These are phyloP conservation scores for Knoxia roxburghii DNA, from an alignment of 257 asterid species.

Conservation along the genomic window DNA sequence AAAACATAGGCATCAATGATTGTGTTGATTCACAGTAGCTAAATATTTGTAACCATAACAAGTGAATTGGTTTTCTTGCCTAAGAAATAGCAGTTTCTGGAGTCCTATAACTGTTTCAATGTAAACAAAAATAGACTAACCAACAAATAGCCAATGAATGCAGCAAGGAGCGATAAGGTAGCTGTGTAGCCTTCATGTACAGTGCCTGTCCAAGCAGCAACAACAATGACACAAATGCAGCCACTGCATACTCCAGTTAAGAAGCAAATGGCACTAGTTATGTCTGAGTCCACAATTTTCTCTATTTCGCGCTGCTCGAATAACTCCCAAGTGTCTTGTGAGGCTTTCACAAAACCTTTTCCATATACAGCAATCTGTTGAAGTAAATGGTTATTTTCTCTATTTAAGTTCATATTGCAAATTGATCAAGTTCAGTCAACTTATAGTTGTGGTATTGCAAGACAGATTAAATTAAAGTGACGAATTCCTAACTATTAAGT, in stretches of 20 bases:
- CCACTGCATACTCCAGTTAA: conserved; percentile 92
- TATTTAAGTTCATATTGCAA: not conserved
- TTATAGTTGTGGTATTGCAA: not conserved
- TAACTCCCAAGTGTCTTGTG: conserved; percentile 94
- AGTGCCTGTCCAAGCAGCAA: conserved; percentile 74
- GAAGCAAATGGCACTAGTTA: conserved; percentile 87
- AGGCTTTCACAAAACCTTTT: conserved; percentile 76
- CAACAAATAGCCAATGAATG: conserved; percentile 91
- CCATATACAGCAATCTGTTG: conserved; percentile 90
- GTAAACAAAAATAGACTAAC: conserved; percentile 29
- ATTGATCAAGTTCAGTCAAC: not conserved
- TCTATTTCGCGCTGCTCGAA: conserved; percentile 68
- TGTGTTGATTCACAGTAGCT: conserved; percentile 11
- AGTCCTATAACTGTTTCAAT: not conserved
- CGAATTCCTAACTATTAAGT: not conserved
- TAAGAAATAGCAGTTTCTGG: not conserved
- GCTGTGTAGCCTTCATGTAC: conserved; percentile 66
- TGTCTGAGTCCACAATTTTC: conserved; percentile 81
- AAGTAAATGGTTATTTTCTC: conserved; percentile 2
- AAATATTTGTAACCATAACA: not conserved
- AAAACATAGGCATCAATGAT: not conserved
- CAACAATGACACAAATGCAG: conserved; percentile 75
- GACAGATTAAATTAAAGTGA: not conserved
- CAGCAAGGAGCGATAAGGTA: conserved; percentile 63
- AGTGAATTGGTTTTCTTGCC: conserved; percentile 21